phyloP scores from a whole-genome alignment of 2,329 filamentous ascomycete genomes.

The Tolypocladium inflatum region DNA sequence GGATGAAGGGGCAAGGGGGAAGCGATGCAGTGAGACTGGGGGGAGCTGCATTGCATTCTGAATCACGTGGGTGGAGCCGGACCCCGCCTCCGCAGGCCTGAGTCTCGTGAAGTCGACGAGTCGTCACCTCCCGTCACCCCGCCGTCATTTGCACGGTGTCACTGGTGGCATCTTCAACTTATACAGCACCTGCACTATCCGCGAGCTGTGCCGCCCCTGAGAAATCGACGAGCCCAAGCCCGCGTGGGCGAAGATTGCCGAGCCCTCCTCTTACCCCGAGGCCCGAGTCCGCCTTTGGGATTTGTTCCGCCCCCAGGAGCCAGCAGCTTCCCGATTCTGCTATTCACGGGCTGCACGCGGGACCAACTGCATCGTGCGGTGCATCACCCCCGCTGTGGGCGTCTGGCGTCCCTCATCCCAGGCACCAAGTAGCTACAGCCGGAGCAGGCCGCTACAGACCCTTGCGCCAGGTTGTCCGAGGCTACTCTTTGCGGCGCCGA shows the following conservation, averaged over 20 bases:
- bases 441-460: not conserved
- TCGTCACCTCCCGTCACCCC: not conserved
- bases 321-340: not conserved
- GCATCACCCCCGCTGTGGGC: not conserved
- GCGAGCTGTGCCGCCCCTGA: not conserved
- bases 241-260: not conserved
- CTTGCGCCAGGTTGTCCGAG: not conserved
- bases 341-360: not conserved
- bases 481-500: conserved; percentile 2
- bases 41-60: not conserved
- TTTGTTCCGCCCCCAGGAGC: not conserved
- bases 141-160: not conserved
- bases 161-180: not conserved
- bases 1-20: not conserved
- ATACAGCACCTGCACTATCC: not conserved
- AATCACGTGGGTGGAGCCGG: not conserved
- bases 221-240: not conserved
- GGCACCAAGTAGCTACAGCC: not conserved
- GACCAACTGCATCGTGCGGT: not conserved
- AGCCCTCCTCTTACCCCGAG: not conserved
- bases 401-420: not conserved
- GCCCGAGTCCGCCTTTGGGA: not conserved
- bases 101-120: too few relatives aligned
- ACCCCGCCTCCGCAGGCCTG: not conserved
- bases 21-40: not conserved